Conservation (phyloP, 2,329 filamentous ascomycete genomes). For the Sporothrix luriei region DNA sequence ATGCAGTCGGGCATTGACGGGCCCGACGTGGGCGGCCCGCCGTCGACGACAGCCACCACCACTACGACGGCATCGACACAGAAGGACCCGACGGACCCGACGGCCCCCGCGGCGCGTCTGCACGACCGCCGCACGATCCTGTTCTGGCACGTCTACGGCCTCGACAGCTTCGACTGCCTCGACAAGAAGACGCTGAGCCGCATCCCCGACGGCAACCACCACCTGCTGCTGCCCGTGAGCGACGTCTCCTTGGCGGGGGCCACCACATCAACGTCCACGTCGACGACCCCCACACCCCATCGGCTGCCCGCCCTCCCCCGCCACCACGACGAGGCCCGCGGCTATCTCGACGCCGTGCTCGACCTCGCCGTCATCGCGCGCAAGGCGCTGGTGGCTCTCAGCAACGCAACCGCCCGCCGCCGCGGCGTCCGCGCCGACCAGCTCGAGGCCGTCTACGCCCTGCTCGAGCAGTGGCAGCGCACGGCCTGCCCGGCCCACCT, state of each 20-base stretch:
- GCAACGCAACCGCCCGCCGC: slow-evolving; percentile 29
- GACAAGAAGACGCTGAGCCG: slow-evolving; percentile 35
- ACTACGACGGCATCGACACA: neutral
- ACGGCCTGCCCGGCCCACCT: slow-evolving; percentile 27
- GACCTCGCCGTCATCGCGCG: slow-evolving; percentile 36
- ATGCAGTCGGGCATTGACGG: slow-evolving; percentile 32
- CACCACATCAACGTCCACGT: no score
- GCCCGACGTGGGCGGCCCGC: neutral
- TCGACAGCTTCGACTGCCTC: slow-evolving; percentile 37
- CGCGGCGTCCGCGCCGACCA: slow-evolving; percentile 30
- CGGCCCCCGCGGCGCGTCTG: slow-evolving; percentile 23
- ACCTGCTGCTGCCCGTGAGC: slow-evolving; percentile 14
- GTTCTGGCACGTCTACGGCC: slow-evolving; percentile 37
- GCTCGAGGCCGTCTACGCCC: slow-evolving; percentile 23
- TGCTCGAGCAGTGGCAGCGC: slow-evolving; percentile 31
- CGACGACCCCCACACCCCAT: neutral
- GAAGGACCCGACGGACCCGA: neutral
- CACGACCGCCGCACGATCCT: slow-evolving; percentile 34
- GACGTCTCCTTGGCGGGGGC: neutral
- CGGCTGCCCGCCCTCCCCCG: neutral
- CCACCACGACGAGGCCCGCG: slow-evolving; percentile 19
- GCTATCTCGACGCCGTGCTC: slow-evolving; percentile 37
- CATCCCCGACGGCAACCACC: slow-evolving; percentile 33
- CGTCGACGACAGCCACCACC: neutral
- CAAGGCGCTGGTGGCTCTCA: slow-evolving; percentile 30